phyloP scores from a whole-genome alignment of 192 early-diverging fungal genomes.

The Umbelopsis sp. region DNA sequence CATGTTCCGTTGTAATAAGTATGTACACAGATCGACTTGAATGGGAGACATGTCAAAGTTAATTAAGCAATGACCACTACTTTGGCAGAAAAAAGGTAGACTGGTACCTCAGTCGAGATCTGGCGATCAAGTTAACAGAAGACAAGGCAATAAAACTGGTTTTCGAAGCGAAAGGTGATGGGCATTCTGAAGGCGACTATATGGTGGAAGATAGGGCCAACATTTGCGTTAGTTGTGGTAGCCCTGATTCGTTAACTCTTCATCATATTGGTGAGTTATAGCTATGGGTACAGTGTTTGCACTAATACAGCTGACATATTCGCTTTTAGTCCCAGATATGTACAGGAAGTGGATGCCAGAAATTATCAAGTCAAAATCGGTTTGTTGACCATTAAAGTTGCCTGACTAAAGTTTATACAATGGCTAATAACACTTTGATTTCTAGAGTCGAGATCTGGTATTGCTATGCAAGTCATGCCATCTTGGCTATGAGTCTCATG shows the following conservation, averaged over 20 bases:
- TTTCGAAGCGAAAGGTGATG: constrained; percentile 40
- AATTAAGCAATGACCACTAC: not conserved
- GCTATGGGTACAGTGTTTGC: not conserved
- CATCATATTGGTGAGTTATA: constrained; percentile 41
- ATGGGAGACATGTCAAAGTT: not conserved
- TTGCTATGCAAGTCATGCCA: constrained; percentile 40
- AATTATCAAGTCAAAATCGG: constrained; percentile 42
- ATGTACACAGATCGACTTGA: not conserved
- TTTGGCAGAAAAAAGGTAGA: constrained; percentile 36
- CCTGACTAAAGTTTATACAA: not conserved
- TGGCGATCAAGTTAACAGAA: constrained; percentile 26
- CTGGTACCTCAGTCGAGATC: constrained; percentile 37
- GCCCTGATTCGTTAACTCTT: constrained; percentile 24
- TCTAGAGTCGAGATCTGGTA: constrained; percentile 41
- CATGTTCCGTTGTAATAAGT: constrained; percentile 45
- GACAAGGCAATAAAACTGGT: constrained; percentile 34
- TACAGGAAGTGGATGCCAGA: constrained; percentile 43
- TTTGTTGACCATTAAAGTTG: constrained; percentile 12
- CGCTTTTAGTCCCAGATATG: constrained; percentile 41
- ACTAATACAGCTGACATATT: not conserved
- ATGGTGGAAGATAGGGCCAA: constrained; percentile 40
- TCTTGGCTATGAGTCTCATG: constrained; percentile 30
- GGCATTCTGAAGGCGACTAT: constrained; percentile 35
- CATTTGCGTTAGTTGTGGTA: constrained; percentile 39
- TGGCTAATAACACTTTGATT: too few species aligned